Percentiles rank a stretch among this genome's conserved stretches.
Evolutionary conservation across 495 filamentous ascomycete genomes (phyloP).

Genomic region (Astrocystis sublimbata): DNA sequence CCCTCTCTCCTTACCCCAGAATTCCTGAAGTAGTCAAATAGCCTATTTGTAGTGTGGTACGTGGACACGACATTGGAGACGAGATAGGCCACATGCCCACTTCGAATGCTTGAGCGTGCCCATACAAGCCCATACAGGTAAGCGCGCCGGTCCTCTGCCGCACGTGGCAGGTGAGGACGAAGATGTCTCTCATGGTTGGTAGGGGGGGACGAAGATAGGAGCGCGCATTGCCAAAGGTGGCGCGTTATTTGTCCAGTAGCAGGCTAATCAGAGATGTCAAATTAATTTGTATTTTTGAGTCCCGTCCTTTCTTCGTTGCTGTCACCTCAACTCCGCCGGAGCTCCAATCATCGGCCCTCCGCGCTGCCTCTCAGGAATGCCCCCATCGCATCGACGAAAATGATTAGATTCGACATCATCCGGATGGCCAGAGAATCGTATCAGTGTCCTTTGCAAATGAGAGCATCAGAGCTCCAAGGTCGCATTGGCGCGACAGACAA

Average conservation of each 20-base stretch:
- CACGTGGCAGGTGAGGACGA: neutral
- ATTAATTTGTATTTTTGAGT: slow-evolving; percentile 10
- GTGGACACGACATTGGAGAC: neutral
- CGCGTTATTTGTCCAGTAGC: neutral
- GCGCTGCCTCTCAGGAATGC: neutral
- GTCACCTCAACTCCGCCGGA: neutral
- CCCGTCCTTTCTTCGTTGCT: slow-evolving; percentile 9
- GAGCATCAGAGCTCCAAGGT: slow-evolving; percentile 7
- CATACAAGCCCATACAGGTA: neutral
- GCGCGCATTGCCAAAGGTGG: neutral
- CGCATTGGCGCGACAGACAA: slow-evolving; percentile 6
- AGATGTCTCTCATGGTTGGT: too few relatives aligned
- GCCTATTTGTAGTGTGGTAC: neutral
- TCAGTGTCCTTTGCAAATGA: neutral
- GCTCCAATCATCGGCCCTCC: slow-evolving; percentile 13
- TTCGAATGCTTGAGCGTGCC: neutral
- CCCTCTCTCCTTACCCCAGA: neutral
- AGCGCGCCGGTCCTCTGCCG: neutral
- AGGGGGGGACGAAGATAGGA: neutral
- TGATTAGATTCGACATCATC: slow-evolving; percentile 11
- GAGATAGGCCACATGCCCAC: neutral
- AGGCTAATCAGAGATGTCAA: slow-evolving; percentile 9
- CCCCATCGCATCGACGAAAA: slow-evolving; percentile 14
- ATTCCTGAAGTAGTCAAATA: neutral
- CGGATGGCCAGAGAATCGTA: slow-evolving; percentile 1